These are phyloP conservation scores for Gautieria morchelliformis DNA, from an alignment of 768 basidiomycete species.

Conservation along the genomic window DNA sequence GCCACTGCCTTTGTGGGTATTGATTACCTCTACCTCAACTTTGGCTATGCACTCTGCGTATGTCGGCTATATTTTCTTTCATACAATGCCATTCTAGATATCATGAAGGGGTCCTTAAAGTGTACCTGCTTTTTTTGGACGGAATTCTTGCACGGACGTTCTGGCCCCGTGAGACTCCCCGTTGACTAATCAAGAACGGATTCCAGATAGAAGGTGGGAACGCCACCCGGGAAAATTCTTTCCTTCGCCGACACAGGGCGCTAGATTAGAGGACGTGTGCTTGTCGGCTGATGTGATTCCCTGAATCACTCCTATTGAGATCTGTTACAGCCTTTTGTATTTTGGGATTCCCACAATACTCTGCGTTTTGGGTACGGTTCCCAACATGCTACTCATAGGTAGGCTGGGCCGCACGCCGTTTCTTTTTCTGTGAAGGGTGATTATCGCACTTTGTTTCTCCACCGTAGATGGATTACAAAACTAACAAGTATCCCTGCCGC, in stretches of 20 bases:
- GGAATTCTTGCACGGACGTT: not conserved
- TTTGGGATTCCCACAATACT: constrained; percentile 20
- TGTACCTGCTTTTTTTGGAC: not conserved
- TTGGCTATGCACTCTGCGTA: constrained; percentile 4
- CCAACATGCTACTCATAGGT: not conserved
- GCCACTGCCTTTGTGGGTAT: constrained; percentile 4
- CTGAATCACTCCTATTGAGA: not conserved
- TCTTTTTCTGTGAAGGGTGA: not conserved
- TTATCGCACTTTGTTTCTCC: constrained; percentile 1
- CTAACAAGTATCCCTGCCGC: constrained; percentile 13
- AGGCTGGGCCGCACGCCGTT: not conserved
- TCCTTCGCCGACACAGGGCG: too few species aligned
- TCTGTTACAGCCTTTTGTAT: not conserved
- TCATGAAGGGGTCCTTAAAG: constrained; percentile 6
- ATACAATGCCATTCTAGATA: constrained; percentile 3
- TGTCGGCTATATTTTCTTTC: constrained; percentile 24
- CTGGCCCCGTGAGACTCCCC: constrained; percentile 28
- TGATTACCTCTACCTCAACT: constrained; percentile 43
- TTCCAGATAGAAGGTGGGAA: constrained; percentile 5
- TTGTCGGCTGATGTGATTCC: not conserved
- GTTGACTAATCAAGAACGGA: constrained; percentile 10
- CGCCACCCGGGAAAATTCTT: too few species aligned
- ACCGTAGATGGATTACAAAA: constrained; percentile 4
- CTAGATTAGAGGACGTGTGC: too few species aligned
- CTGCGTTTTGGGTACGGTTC: constrained; percentile 13